Evolutionary conservation across 371 early-diverging fungal species (phyloP).

Genomic region (Rhizomucor pusillus): DNA sequence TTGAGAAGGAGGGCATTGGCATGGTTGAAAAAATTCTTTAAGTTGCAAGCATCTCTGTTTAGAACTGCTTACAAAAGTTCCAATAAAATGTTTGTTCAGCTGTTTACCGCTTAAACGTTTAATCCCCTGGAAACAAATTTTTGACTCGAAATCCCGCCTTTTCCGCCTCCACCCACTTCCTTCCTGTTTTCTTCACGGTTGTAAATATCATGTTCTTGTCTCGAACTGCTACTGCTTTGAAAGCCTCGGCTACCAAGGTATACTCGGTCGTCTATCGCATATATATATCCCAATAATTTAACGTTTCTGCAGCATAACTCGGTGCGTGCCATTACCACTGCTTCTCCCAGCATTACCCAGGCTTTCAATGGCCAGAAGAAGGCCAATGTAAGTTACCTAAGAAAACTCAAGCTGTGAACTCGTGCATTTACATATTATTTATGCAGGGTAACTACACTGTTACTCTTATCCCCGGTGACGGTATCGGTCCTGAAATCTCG

Average conservation of each 20-base stretch:
- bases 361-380: constrained; percentile 66
- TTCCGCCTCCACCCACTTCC: background rate
- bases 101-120: background rate
- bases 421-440: too few species aligned
- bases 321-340: constrained; percentile 52
- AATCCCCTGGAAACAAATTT: background rate
- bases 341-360: constrained; percentile 58
- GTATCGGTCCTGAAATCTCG: constrained; percentile 98
- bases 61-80: too few species aligned
- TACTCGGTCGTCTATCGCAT: too few species aligned
- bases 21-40: constrained; percentile 82
- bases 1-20: constrained; percentile 86
- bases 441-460: constrained; percentile 77
- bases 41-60: constrained; percentile 14
- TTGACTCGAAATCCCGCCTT: background rate
- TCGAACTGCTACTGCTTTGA: constrained; percentile 19
- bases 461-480: constrained; percentile 97
- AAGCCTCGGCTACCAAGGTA: constrained; percentile 12
- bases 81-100: background rate
- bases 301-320: constrained; percentile 27
- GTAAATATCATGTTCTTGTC: constrained; percentile 18
- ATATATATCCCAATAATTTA: too few species aligned
- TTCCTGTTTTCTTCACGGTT: constrained; percentile 8
- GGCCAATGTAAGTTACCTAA: constrained; percentile 47
- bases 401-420: background rate